These are phyloP conservation scores for Paramecium bursaria DNA, from an alignment of 73 alveolate species.

Conservation along the genomic window DNA sequence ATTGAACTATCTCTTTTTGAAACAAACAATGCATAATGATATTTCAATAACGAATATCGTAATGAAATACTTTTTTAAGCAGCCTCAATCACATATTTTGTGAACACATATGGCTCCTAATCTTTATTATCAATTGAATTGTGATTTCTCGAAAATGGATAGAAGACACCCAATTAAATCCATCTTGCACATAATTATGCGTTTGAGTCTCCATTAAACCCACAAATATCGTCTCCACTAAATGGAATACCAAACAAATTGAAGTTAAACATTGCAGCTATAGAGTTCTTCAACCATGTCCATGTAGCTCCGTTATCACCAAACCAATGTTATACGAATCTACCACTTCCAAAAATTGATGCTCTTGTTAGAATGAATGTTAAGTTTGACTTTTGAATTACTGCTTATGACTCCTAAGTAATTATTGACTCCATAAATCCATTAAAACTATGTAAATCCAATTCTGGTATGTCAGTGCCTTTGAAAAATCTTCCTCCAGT, in stretches of 20 bases:
- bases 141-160: conserved; percentile 94
- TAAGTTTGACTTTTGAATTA: conserved; percentile 67
- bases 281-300: conserved; percentile 87
- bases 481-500: conserved; percentile 68
- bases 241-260: conserved; percentile 96
- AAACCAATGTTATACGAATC: conserved; percentile 90
- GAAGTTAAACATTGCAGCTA: conserved; percentile 91
- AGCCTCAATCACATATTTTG: conserved; percentile 70
- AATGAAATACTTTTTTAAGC: conserved; percentile 79
- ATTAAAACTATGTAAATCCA: conserved; percentile 81
- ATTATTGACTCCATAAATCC: conserved; percentile 78
- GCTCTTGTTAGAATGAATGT: conserved; percentile 91
- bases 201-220: conserved; percentile 82
- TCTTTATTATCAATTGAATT: conserved; percentile 60
- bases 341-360: conserved; percentile 90
- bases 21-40: conserved; percentile 77
- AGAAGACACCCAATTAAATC: conserved; percentile 85
- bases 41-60: conserved; percentile 89
- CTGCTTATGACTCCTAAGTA: conserved; percentile 73
- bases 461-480: conserved; percentile 60
- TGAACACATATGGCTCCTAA: conserved; percentile 66
- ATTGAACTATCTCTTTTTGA: conserved; percentile 3
- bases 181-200: conserved; percentile 87
- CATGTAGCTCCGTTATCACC: conserved; percentile 91
- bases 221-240: conserved; percentile 98